Conservation (phyloP, 108 stramenopile genomes). For the Fragilaria radians region DNA sequence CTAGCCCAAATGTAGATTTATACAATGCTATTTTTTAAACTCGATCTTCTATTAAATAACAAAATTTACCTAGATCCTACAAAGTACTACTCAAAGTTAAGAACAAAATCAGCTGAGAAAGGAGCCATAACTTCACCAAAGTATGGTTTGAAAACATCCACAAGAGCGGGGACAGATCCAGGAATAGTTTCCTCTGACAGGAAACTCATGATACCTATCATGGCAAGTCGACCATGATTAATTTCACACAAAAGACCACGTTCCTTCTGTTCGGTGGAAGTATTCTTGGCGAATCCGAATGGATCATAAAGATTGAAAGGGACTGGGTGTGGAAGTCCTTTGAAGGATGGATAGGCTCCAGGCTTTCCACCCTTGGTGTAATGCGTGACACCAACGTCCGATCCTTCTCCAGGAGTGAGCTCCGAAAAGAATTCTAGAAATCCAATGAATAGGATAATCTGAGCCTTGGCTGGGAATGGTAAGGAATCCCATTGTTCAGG, state of each 20-base stretch:
- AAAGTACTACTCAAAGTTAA: too few relatives aligned
- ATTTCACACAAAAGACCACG: conserved; percentile 48
- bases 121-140: conserved; percentile 61
- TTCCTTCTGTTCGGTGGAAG: conserved; percentile 53
- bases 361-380: conserved; percentile 58
- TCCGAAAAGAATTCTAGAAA: conserved; percentile 57
- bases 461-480: conserved; percentile 30
- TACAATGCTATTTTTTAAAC: too few relatives aligned
- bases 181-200: conserved; percentile 52
- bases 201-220: conserved; percentile 78
- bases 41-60: too few relatives aligned
- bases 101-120: conserved; percentile 14
- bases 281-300: conserved; percentile 53
- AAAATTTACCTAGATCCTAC: too few relatives aligned
- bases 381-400: conserved; percentile 27
- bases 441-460: conserved; percentile 50
- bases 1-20: too few relatives aligned
- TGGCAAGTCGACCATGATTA: conserved; percentile 75
- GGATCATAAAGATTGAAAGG: conserved; percentile 78
- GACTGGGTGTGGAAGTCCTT: conserved; percentile 60
- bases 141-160: conserved; percentile 49
- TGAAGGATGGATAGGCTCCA: conserved; percentile 44
- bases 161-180: conserved; percentile 59
- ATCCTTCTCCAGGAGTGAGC: conserved; percentile 19
- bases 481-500: conserved; percentile 57